Evolutionary conservation across 1,284 basidiomycete genomes (phyloP), one percentile per base, ranked within the genome.

Genomic region (Xerocomus tenax): DNA sequence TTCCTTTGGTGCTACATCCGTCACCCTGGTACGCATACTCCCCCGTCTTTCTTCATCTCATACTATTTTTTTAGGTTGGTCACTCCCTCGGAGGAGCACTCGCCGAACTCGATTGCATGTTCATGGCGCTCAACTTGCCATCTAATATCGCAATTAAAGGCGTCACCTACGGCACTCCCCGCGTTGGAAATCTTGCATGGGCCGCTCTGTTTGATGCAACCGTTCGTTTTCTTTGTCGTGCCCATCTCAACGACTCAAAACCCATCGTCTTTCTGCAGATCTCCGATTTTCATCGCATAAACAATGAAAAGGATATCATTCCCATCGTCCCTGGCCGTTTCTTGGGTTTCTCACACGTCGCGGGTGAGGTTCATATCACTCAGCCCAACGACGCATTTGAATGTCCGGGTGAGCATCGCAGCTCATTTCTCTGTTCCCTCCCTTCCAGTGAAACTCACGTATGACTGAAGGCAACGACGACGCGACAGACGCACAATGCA

Each of bases 11-110:
- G 66, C 71, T 1, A 67, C 54, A 12, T 63, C 63, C 16, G 71
- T 77, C 43, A 67, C 64, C 8, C 48, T 69, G 50, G 73, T 72
- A 46, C 51, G 61, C 52, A 30, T 47, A 9, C 39, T 13, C 36
- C 26, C 8, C 18, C 26, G n/a, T 23, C n/a, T 13, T 19, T 5
- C 13, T 13, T 16, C 13, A 12, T 32, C 18, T 26, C 18, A 25
- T 41, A 34, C 29, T 44, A n/a, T 59, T 25, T 18, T 45, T 21
- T 8, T 42, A 50, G 73, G 61, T 78, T 35, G 76, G 78, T 3
- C 78, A 79, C 57, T 79, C 75, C 18, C 71, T 79, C n/a, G 79
- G 78, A 26, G 78, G 75, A 39, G 77, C 77, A n/a, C 62, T 80
- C 18, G 74, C 76, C 5, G 72, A 75, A 55, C 71, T 80, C 10